Conservation (phyloP, 202 grass and related monocot species). For the Musa balbisiana region DNA sequence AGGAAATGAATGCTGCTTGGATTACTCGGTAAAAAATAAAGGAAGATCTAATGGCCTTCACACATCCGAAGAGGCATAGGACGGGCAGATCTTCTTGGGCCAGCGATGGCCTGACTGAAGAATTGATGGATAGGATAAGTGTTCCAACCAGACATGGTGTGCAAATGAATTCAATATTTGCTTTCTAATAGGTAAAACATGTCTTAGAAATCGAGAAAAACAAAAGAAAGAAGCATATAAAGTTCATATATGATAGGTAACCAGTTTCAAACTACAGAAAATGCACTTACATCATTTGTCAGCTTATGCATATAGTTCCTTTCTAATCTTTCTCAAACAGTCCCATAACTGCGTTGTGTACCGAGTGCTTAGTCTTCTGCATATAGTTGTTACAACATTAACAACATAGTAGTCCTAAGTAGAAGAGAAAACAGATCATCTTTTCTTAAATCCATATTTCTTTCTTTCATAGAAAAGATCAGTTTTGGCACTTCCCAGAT, state of each 20-base stretch:
- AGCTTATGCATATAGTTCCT: not conserved
- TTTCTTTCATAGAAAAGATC: slow-evolving; percentile 7
- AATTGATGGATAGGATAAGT: too few relatives aligned
- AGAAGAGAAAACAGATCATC: not conserved
- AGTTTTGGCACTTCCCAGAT: slow-evolving; percentile 6
- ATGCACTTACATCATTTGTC: too few relatives aligned
- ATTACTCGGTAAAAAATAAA: too few relatives aligned
- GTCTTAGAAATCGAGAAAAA: too few relatives aligned
- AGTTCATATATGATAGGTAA: not conserved
- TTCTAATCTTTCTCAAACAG: not conserved
- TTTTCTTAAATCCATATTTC: slow-evolving; percentile 10
- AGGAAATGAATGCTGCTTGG: too few relatives aligned
- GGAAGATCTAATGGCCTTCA: not conserved
- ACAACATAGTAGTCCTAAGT: not conserved
- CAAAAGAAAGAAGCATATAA: not conserved
- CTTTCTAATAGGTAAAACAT: too few relatives aligned
- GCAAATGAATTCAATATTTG: too few relatives aligned
- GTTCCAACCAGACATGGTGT: too few relatives aligned
- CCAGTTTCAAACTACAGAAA: not conserved
- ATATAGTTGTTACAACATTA: not conserved
- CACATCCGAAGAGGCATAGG: not conserved
- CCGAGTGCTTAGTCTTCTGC: too few relatives aligned
- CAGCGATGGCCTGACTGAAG: too few relatives aligned
- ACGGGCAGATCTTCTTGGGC: not conserved
- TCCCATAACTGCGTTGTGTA: too few relatives aligned